Evolutionary conservation across 352 stramenopile species (phyloP), one percentile per base, ranked within the genome.

Genomic region (Phytophthora fragariae): DNA sequence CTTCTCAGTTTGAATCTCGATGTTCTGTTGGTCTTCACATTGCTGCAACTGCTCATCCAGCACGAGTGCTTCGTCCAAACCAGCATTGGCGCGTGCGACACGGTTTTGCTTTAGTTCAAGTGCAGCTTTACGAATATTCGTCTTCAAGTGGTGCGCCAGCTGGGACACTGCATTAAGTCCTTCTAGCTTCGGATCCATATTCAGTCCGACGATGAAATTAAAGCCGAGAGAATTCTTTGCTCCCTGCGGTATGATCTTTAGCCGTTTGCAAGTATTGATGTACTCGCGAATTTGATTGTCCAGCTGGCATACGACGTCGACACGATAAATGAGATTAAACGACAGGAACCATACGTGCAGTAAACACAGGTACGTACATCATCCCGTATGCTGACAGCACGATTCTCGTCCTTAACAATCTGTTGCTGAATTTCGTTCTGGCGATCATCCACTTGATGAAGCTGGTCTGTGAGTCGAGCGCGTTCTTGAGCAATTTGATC

Each of bases 171-270:
- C 84, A 19, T 83, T 70, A 9, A 91, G 80, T n/a, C 86, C 86
- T 9, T 89, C 84, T 12, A 86, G 79, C 39, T 86, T 72, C 10
- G 80, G 79, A 62, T 96, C 84, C 11, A 31, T 31, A 31, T 31
- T 31, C 35, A 95, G 79, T 37, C 83, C 78, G 21, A 97, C 89
- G 33, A 77, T 75, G 50, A 91, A 96, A 73, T 97, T 84, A 15
- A 93, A 78, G 1, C 86, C 84, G 19, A 85, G 68, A 27, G 88
- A 82, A 74, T 98, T 92, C 54, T 97, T 96, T 1, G 91, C 92
- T 47, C 88, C 85, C 41, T 81, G 52, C 3, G 94, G 95, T 62
- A 98, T 61, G 24, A 98, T 81, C 67, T 97, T 94, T 55, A 99
- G 85, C 52, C 86, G 70, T 21, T 79, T 88, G 17, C 91, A 90